Evolutionary conservation across 2,329 filamentous ascomycete genomes (phyloP).

Genomic region (Neonectria coccinea): DNA sequence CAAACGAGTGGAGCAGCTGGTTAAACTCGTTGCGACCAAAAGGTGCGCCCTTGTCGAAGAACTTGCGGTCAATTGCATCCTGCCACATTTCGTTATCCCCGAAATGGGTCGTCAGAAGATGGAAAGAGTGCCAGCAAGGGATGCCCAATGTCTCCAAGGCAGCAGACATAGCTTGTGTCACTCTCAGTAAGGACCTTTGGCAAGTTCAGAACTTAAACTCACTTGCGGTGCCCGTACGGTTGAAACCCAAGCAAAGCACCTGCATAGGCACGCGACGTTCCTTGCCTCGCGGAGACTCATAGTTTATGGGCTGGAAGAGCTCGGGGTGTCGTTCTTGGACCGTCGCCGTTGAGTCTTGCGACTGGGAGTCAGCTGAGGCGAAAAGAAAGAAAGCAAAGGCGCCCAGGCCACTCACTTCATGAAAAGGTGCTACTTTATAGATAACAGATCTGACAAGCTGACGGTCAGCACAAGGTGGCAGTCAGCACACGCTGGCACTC

Average conservation of each 20-base stretch:
- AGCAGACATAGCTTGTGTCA: slow-evolving; percentile 27
- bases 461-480: neutral
- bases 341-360: slow-evolving; percentile 27
- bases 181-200: neutral
- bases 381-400: neutral
- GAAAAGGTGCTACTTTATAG: neutral
- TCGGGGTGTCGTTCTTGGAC: slow-evolving; percentile 36
- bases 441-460: neutral
- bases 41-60: slow-evolving; percentile 26
- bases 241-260: slow-evolving; percentile 37
- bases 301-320: slow-evolving; percentile 34
- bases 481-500: neutral
- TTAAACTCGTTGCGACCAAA: slow-evolving; percentile 35
- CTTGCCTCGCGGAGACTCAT: slow-evolving; percentile 34
- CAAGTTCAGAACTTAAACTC: slow-evolving; percentile 1
- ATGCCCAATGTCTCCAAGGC: slow-evolving; percentile 34
- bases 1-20: slow-evolving; percentile 36
- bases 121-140: slow-evolving; percentile 35
- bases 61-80: slow-evolving; percentile 37
- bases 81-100: slow-evolving; percentile 41
- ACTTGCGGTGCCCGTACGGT: slow-evolving; percentile 39
- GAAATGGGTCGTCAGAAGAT: slow-evolving; percentile 36
- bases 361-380: neutral
- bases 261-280: slow-evolving; percentile 35
- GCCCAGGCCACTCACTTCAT: neutral